A percentile compares a stretch with the other conserved stretches of the same genome.
Evolutionary conservation across 2,329 filamentous ascomycete genomes (phyloP).

Genomic region (Penicillium sclerotiorum): DNA sequence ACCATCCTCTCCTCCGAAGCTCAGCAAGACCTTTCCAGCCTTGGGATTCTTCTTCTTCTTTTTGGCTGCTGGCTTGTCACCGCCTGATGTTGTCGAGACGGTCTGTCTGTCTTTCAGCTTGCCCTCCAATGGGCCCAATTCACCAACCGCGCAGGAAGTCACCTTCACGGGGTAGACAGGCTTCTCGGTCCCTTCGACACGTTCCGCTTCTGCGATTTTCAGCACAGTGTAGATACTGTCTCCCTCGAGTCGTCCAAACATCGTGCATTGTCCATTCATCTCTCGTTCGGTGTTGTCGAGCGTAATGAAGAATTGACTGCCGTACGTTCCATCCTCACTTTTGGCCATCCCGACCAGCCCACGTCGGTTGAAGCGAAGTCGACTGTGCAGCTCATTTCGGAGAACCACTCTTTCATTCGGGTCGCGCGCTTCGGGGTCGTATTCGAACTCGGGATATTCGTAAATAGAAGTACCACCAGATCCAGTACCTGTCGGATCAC

Average conservation of each 20-base stretch:
- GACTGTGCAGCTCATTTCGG: constrained; percentile 87
- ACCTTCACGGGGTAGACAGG: constrained; percentile 86
- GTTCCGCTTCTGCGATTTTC: constrained; percentile 87
- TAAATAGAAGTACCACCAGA: constrained; percentile 91
- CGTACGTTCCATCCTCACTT: constrained; percentile 70
- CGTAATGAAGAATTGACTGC: constrained; percentile 97
- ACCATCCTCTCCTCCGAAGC: constrained; percentile 50
- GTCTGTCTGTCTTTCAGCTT: constrained; percentile 48
- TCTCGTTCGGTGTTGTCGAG: constrained; percentile 78
- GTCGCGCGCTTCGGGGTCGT: constrained; percentile 56
- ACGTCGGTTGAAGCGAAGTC: constrained; percentile 88
- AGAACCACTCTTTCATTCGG: constrained; percentile 63
- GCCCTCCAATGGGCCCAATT: constrained; percentile 48
- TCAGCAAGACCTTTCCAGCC: constrained; percentile 48
- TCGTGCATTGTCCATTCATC: constrained; percentile 83
- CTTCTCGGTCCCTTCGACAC: constrained; percentile 75
- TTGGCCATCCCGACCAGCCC: constrained; percentile 97
- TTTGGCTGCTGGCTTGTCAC: constrained; percentile 35
- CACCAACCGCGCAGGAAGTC: constrained; percentile 48
- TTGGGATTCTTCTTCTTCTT: constrained; percentile 49
- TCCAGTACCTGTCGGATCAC: constrained; percentile 90
- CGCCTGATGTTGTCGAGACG: constrained; percentile 32
- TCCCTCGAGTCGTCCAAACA: constrained; percentile 89
- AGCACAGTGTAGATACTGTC: constrained; percentile 96
- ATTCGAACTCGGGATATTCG: constrained; percentile 65